Evolutionary conservation across 768 basidiomycete genomes (phyloP).

Genomic region (Kwoniella dendrophila): DNA sequence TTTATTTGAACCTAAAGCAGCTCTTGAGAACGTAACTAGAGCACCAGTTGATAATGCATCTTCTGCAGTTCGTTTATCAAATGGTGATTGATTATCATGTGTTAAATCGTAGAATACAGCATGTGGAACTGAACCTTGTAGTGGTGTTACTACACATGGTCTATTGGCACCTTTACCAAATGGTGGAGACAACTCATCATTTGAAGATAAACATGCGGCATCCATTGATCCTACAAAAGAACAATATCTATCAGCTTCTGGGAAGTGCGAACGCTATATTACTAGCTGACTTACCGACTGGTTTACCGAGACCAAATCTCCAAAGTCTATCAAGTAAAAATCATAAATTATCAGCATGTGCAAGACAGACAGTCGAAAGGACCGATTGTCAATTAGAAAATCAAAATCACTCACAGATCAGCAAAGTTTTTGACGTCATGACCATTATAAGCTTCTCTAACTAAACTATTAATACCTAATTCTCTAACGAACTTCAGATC

Average conservation of each 20-base stretch:
- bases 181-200: constrained; percentile 76
- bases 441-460: constrained; percentile 89
- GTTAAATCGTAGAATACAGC: constrained; percentile 93
- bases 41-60: constrained; percentile 94
- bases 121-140: constrained; percentile 85
- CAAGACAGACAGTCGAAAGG: too few relatives aligned
- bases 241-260: neutral
- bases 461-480: constrained; percentile 87
- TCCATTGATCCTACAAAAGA: constrained; percentile 81
- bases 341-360: neutral
- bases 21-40: constrained; percentile 84
- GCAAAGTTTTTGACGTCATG: constrained; percentile 85
- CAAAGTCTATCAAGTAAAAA: constrained; percentile 62
- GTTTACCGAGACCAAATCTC: constrained; percentile 86
- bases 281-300: constrained; percentile 67
- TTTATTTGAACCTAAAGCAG: constrained; percentile 88
- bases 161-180: constrained; percentile 78
- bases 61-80: constrained; percentile 87
- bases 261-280: neutral
- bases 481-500: constrained; percentile 88
- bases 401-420: constrained; percentile 60
- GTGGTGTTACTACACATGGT: constrained; percentile 71
- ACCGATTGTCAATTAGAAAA: neutral
- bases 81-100: constrained; percentile 93
- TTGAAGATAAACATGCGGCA: constrained; percentile 73